Base-by-base conservation (phyloP, 2,329 filamentous ascomycete species). In the Verticillium zaregamsianum region DNA sequence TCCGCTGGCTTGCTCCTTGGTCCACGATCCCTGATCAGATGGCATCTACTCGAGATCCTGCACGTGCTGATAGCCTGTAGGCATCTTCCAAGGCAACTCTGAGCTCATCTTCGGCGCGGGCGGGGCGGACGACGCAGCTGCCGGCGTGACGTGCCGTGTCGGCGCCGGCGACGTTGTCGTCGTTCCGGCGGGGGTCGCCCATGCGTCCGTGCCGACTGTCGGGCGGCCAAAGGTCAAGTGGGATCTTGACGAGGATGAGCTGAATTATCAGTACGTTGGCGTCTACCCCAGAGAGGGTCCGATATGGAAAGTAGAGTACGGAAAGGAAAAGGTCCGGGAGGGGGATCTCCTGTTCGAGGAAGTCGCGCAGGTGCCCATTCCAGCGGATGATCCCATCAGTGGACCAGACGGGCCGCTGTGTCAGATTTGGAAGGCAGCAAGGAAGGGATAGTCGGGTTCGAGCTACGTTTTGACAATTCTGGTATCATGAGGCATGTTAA, bases 211-310 rank as follows among this genome's bases (percentile, higher is more conserved):
- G n/a, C 45, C 45, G 33, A 55, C 45, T 52, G 20, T 28, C 45
- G 45, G 45, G 20, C n/a, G 9, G 20, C 20, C 45, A 8, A 52
- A 52, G 20, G 55, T 57, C 17, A 35, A 59, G 64, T 14, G 31
- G 64, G 31, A 67, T 66, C 56, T 65, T 63, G 12, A 61, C 61
- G 55, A 39, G 17, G 55, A 35, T 32, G 55, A 35, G 17, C 15
- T 35, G 2, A 59, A 69, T n/a, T 69, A 70, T 28, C 60, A 62
- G 4, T 68, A 68, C 20, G 64, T 70, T 14, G 68, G 67, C 3
- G 63, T 69, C 2, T 70, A 68, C 56, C 66, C 67, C 14, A 55
- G 61, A 25, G 66, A 64, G 32, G 57, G 57, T 23, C 5, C 55
- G 31, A 23, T 23, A 15, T 60, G 28, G 7, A 49, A 39, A 7